Percentiles rank a stretch among this genome's conserved stretches.
Evolutionary conservation across 2,329 filamentous ascomycete species (phyloP).

Genomic region (Epichloe baconii): DNA sequence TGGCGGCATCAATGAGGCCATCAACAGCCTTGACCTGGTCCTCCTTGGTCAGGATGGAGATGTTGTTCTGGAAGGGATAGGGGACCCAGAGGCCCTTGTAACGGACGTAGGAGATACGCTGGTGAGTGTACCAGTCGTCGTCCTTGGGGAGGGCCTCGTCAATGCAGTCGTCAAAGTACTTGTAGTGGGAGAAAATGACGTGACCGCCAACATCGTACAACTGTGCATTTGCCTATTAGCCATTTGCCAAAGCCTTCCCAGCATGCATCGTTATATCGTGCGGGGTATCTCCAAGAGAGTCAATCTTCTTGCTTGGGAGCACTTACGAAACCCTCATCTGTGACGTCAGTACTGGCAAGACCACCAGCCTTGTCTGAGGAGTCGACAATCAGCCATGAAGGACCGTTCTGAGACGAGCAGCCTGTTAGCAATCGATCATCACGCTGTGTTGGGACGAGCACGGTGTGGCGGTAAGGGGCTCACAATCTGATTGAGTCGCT

Average conservation of each 20-base stretch:
- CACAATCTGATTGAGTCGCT: constrained; percentile 94
- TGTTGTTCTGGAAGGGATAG: constrained; percentile 99
- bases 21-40: constrained; percentile 93
- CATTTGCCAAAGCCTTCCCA: background rate
- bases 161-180: constrained; percentile 99
- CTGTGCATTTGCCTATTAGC: constrained; percentile 30
- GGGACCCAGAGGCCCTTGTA: constrained; percentile 96
- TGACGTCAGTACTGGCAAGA: constrained; percentile 89
- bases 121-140: constrained; percentile 93
- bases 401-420: constrained; percentile 50
- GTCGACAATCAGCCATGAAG: constrained; percentile 95
- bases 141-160: constrained; percentile 90
- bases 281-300: background rate
- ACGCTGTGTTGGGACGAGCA: background rate
- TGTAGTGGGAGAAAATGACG: constrained; percentile 99
- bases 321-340: constrained; percentile 93
- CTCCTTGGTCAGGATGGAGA: constrained; percentile 93
- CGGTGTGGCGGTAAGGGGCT: constrained; percentile 26
- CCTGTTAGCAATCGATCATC: constrained; percentile 14
- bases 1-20: constrained; percentile 85
- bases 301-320: background rate
- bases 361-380: constrained; percentile 84
- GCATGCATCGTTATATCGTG: background rate
- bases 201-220: constrained; percentile 97
- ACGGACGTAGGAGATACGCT: constrained; percentile 97